Conservation (phyloP, 345 rosid genomes). For the Camelina laxa region DNA sequence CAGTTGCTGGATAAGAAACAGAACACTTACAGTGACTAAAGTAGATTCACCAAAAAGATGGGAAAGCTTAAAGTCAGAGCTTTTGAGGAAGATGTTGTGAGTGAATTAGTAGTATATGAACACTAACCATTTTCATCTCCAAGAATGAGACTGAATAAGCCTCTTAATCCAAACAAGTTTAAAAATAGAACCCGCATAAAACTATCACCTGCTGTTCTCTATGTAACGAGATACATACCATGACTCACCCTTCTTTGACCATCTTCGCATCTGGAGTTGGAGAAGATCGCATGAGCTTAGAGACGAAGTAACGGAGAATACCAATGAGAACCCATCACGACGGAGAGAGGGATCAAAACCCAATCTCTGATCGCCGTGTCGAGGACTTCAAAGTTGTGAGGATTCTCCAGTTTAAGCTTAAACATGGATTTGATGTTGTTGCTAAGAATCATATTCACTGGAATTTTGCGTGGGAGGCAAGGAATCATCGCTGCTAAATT, state of each 20-base stretch:
- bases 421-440: slow-evolving; percentile 42
- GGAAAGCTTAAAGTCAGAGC: background rate
- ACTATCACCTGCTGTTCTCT: background rate
- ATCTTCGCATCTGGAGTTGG: no score
- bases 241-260: slow-evolving; percentile 15
- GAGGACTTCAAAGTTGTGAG: slow-evolving; percentile 56
- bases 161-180: slow-evolving; percentile 95
- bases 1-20: slow-evolving; percentile 64
- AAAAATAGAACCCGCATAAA: slow-evolving; percentile 76
- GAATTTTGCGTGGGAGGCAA: slow-evolving; percentile 40
- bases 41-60: background rate
- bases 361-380: slow-evolving; percentile 97
- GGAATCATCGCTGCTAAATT: slow-evolving; percentile 22
- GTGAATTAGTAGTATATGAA: background rate
- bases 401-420: slow-evolving; percentile 40
- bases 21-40: slow-evolving; percentile 13
- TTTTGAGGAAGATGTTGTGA: slow-evolving; percentile 8
- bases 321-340: slow-evolving; percentile 24
- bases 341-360: slow-evolving; percentile 77
- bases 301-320: no score
- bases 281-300: no score
- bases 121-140: slow-evolving; percentile 98
- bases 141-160: slow-evolving; percentile 90
- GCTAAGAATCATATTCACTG: slow-evolving; percentile 56
- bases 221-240: slow-evolving; percentile 53